phyloP scores from a whole-genome alignment of 768 basidiomycete genomes.

The Collybiopsis confluens region DNA sequence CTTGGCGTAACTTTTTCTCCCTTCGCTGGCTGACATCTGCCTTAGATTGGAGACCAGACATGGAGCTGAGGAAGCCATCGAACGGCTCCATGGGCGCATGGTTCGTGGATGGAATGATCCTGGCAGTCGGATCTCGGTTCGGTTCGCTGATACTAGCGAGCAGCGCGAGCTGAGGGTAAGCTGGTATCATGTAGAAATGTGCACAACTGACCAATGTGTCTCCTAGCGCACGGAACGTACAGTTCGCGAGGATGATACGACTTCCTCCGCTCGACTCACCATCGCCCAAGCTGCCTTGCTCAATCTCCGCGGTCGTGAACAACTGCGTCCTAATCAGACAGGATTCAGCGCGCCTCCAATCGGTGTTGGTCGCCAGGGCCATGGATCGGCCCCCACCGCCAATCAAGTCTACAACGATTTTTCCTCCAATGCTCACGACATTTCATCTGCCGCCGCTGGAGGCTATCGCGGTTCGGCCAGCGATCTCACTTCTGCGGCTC shows the following conservation, averaged over 20 bases:
- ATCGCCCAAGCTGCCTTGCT: conserved; percentile 77
- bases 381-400: conserved; percentile 4
- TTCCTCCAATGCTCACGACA: conserved; percentile 11
- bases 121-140: conserved; percentile 72
- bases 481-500: conserved; percentile 1
- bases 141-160: conserved; percentile 76
- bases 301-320: conserved; percentile 68
- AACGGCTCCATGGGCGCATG: conserved; percentile 74
- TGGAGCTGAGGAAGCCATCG: conserved; percentile 75
- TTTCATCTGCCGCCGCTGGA: conserved; percentile 8
- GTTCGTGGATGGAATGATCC: conserved; percentile 76
- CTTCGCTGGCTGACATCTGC: neutral
- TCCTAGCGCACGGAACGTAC: conserved; percentile 58
- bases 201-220: neutral
- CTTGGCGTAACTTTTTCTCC: neutral
- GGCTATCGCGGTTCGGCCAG: conserved; percentile 7
- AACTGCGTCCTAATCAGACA: conserved; percentile 23
- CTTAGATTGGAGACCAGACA: conserved; percentile 62
- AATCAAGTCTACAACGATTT: conserved; percentile 7
- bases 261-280: conserved; percentile 55
- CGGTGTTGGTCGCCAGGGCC: neutral
- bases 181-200: conserved; percentile 9
- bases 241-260: conserved; percentile 55
- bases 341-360: conserved; percentile 1
- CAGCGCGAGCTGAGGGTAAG: conserved; percentile 72